These are phyloP conservation scores for Ustilago curta DNA, from an alignment of 1,284 basidiomycete genomes.

Conservation along the genomic window DNA sequence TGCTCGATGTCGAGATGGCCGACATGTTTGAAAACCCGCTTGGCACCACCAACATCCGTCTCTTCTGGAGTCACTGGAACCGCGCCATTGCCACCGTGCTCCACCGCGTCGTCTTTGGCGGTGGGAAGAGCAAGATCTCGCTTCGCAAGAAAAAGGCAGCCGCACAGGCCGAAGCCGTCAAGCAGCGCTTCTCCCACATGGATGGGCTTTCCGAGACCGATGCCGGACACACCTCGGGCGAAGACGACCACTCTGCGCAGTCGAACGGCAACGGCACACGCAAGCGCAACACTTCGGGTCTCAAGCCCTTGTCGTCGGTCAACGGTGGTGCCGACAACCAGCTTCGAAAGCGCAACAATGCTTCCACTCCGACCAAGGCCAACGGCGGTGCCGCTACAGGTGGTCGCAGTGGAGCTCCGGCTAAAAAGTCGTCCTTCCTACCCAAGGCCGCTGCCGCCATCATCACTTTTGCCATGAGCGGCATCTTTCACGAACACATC, in stretches of 20 bases:
- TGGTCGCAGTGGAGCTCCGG: constrained; percentile 7
- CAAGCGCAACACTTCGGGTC: constrained; percentile 23
- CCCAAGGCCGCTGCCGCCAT: constrained; percentile 63
- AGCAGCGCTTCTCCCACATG: constrained; percentile 45
- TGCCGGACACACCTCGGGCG: constrained; percentile 51
- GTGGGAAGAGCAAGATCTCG: constrained; percentile 45
- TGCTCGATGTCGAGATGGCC: constrained; percentile 65
- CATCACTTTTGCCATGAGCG: constrained; percentile 64
- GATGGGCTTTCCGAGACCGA: constrained; percentile 64
- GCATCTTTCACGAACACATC: constrained; percentile 67
- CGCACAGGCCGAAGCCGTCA: constrained; percentile 7
- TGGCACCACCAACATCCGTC: constrained; percentile 65
- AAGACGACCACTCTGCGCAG: constrained; percentile 51
- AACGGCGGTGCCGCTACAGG: constrained; percentile 11
- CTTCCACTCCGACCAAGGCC: constrained; percentile 15
- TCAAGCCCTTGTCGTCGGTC: constrained; percentile 47
- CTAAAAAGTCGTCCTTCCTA: constrained; percentile 51
- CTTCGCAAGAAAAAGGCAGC: constrained; percentile 35
- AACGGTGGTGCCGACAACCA: constrained; percentile 16
- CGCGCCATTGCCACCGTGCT: constrained; percentile 66
- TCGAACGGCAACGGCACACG: constrained; percentile 14
- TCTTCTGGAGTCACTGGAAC: constrained; percentile 69
- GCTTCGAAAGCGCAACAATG: constrained; percentile 29
- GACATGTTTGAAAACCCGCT: constrained; percentile 68
- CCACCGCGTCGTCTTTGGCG: constrained; percentile 68